Conservation (phyloP, 495 filamentous ascomycete genomes). For the Aspergillus mulundensis region DNA sequence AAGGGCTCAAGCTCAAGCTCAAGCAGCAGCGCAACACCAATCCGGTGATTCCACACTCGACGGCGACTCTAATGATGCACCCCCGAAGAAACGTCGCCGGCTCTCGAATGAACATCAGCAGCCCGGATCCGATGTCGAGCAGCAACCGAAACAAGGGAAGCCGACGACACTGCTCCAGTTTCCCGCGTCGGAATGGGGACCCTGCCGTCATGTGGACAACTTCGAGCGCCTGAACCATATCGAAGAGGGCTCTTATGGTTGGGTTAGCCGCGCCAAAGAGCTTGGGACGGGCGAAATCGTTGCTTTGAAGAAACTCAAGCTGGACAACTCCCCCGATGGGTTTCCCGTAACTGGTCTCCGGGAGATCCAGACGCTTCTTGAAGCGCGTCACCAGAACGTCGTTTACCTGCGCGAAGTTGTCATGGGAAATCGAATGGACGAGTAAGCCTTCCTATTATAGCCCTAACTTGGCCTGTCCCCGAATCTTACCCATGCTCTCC, state of each 20-base stretch:
- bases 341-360: constrained; percentile 89
- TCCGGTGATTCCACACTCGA: constrained; percentile 15
- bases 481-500: background rate
- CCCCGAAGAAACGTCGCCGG: constrained; percentile 43
- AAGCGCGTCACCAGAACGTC: constrained; percentile 67
- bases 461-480: background rate
- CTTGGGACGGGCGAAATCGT: constrained; percentile 78
- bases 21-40: background rate
- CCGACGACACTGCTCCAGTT: constrained; percentile 63
- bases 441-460: constrained; percentile 44
- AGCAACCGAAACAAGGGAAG: constrained; percentile 24
- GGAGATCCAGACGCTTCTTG: constrained; percentile 74
- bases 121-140: constrained; percentile 3
- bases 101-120: constrained; percentile 39
- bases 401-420: constrained; percentile 82
- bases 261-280: constrained; percentile 83
- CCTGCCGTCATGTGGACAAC: constrained; percentile 77
- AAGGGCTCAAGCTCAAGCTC: constrained; percentile 13
- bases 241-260: constrained; percentile 94
- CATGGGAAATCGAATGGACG: constrained; percentile 72
- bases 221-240: constrained; percentile 94
- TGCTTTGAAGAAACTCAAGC: constrained; percentile 91
- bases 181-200: constrained; percentile 62
- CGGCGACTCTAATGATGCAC: constrained; percentile 23
- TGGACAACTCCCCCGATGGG: constrained; percentile 77